Evolutionary conservation across 306 rosid genomes (phyloP).

Genomic region (Trifolium pratense): DNA sequence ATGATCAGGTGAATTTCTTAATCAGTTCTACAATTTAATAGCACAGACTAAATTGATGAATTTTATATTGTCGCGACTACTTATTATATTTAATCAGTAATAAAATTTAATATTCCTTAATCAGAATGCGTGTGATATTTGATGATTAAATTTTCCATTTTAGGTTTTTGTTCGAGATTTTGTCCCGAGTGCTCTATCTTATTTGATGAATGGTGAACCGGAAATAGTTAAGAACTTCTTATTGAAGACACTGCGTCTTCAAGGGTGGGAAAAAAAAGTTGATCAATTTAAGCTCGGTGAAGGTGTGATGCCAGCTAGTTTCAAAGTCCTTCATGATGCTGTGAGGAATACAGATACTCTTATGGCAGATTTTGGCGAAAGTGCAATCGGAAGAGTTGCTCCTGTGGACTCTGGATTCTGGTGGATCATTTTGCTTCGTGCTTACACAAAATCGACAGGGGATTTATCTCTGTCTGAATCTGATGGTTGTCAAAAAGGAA

Average conservation of each 20-base stretch:
- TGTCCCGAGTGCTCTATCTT: constrained; percentile 90
- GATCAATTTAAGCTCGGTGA: constrained; percentile 92
- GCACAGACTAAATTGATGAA: no score
- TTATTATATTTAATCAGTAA: no score
- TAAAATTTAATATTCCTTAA: no score
- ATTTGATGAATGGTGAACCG: constrained; percentile 92
- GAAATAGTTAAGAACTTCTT: constrained; percentile 84
- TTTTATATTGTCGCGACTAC: no score
- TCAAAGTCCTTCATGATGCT: constrained; percentile 88
- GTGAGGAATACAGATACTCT: constrained; percentile 71
- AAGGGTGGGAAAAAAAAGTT: constrained; percentile 88
- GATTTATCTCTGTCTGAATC: constrained; percentile 76
- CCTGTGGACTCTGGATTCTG: constrained; percentile 96
- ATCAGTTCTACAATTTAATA: neutral
- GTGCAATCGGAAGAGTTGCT: constrained; percentile 95
- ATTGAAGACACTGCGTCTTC: constrained; percentile 83
- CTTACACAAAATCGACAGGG: constrained; percentile 88
- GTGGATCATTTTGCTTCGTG: constrained; percentile 94
- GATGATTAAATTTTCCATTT: neutral
- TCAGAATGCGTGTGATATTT: neutral
- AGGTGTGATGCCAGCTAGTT: constrained; percentile 96
- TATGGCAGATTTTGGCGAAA: constrained; percentile 90
- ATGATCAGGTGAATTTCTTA: constrained; percentile 70
- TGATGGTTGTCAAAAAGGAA: constrained; percentile 79
- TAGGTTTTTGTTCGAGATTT: constrained; percentile 92